phyloP scores from a whole-genome alignment of 371 early-diverging fungal genomes.

The Basidiobolus meristosporus region DNA sequence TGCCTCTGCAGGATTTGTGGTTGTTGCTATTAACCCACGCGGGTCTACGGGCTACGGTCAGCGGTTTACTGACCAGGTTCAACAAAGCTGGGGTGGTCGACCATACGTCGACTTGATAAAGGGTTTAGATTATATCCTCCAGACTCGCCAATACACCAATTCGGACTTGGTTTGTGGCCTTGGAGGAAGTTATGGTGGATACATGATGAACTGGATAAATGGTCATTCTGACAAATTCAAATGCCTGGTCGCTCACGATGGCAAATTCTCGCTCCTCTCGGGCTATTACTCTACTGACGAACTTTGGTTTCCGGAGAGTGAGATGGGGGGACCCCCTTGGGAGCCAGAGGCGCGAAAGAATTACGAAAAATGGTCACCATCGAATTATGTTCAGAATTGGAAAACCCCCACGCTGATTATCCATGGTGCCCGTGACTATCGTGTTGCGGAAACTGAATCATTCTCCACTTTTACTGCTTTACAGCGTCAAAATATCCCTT shows the following conservation, averaged over 20 bases:
- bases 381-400: conserved; percentile 52
- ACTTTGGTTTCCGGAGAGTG: conserved; percentile 63
- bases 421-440: conserved; percentile 59
- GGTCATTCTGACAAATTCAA: conserved; percentile 45
- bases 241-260: conserved; percentile 67
- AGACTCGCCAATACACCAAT: conserved; percentile 37
- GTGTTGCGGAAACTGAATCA: conserved; percentile 46
- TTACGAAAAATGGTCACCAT: conserved; percentile 51
- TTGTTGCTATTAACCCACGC: conserved; percentile 52
- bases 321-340: conserved; percentile 55
- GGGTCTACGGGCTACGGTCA: conserved; percentile 76
- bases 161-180: conserved; percentile 32
- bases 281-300: conserved; percentile 62
- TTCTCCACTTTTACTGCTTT: conserved; percentile 60
- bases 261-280: conserved; percentile 43
- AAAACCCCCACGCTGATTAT: conserved; percentile 63
- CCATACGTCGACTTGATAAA: conserved; percentile 55
- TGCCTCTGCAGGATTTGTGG: conserved; percentile 53
- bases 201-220: conserved; percentile 57
- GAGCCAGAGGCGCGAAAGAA: conserved; percentile 9
- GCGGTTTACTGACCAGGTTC: conserved; percentile 47
- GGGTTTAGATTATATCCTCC: conserved; percentile 46
- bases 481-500: conserved; percentile 47
- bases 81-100: conserved; percentile 55
- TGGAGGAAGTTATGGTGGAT: conserved; percentile 73